Base-by-base conservation (phyloP, 2,329 filamentous ascomycete genomes). In the Anisogramma anomala region DNA sequence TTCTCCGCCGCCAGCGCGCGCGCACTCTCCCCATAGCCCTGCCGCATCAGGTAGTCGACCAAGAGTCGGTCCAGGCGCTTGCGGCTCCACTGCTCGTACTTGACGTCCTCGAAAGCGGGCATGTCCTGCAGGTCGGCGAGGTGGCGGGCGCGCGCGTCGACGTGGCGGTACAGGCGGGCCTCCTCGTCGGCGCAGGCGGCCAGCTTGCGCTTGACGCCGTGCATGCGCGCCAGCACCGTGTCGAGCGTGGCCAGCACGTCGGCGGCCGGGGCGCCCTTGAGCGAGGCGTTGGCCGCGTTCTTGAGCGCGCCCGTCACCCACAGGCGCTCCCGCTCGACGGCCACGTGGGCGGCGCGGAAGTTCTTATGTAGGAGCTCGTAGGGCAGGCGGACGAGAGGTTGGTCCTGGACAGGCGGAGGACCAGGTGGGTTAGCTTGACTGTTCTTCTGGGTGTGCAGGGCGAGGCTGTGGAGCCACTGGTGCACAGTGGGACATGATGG, bases 311-410 rank as follows among this genome's bases (percentile, higher is more conserved):
- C 71, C 53, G 77, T 77, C 49, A 86, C 63, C 36, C 69, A 68
- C 14, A 71, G 69, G 47, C 74, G 77, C 51, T 84, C 77, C 56
- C 79, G 81, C 57, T 89, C 84, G 58, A 87, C 75, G 49, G 76
- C 69, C 55, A 82, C 79, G 58, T 87, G 84, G 32, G 83, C 83
- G 3, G 81, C 78, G 54, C 94, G 91, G 65, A 96, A 93, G 65
- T 94, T 96, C 60, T 91, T 89, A 42, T 87, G 82, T 17, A 93
- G 79, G 43, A 95, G 82, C 59, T 96, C 91, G 62, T 89, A 82
- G 14, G 91, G 91, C 17, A 96, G 77, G 25, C 88, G 86, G 51
- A 98, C 78, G 50, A 96, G 82, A 3, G 89, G 83, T 73, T 96
- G 89, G 57, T 98, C 91, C 87, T 89, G 26, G 37, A 14, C 11